Evolutionary conservation across 306 rosid species (phyloP).

Genomic region (Hippophae gyantsensis): DNA sequence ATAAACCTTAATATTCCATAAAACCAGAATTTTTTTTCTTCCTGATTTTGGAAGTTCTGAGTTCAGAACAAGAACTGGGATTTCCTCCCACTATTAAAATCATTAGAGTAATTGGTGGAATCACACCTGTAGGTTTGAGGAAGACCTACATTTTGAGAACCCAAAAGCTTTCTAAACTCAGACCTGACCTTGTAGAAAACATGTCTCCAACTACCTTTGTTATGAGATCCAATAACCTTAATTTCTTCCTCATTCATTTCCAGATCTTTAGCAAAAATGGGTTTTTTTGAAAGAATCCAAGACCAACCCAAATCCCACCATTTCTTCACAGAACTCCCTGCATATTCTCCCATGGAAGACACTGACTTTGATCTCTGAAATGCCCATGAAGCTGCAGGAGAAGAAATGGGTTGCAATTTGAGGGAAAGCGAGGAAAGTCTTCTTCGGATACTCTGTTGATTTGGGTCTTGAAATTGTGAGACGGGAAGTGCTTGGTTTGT

Average conservation of each 20-base stretch:
- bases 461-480: constrained; percentile 24
- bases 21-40: background rate
- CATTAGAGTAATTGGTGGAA: constrained; percentile 32
- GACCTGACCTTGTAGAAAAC: constrained; percentile 57
- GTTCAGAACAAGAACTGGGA: constrained; percentile 1
- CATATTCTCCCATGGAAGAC: constrained; percentile 54
- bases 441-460: constrained; percentile 38
- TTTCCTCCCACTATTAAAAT: constrained; percentile 11
- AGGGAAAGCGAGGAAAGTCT: constrained; percentile 66
- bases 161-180: constrained; percentile 44
- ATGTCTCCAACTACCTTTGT: constrained; percentile 62
- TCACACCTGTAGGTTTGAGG: constrained; percentile 63
- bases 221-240: constrained; percentile 47
- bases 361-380: constrained; percentile 57
- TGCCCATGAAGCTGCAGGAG: constrained; percentile 42
- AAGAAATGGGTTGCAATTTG: constrained; percentile 43
- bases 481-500: constrained; percentile 43
- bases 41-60: too few relatives aligned
- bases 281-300: constrained; percentile 68
- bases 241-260: constrained; percentile 79
- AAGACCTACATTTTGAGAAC: constrained; percentile 44
- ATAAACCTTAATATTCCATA: background rate
- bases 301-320: constrained; percentile 84
- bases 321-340: constrained; percentile 44
- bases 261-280: constrained; percentile 64